phyloP scores from a whole-genome alignment of 768 basidiomycete genomes.

The Xerocomellus chrysenteron region DNA sequence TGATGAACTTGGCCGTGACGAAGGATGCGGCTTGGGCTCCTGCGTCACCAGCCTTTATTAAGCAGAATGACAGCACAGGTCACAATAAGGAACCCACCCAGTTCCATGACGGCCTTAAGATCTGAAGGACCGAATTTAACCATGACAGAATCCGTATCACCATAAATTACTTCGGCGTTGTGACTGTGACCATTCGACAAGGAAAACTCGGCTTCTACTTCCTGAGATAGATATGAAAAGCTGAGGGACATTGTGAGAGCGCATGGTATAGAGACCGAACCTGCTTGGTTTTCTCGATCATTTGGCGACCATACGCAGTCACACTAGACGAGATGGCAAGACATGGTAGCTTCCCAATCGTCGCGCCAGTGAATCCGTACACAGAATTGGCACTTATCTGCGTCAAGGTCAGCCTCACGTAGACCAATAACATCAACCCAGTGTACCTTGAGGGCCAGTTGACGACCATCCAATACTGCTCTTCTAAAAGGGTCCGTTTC shows the following conservation, averaged over 20 bases:
- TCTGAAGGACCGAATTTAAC: constrained; percentile 93
- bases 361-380: constrained; percentile 98
- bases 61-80: neutral
- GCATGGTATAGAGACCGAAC: constrained; percentile 35
- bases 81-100: constrained; percentile 55
- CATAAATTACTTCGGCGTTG: constrained; percentile 94
- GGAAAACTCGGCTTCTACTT: constrained; percentile 87
- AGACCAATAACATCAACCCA: neutral
- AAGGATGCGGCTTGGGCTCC: constrained; percentile 91
- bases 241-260: neutral
- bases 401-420: constrained; percentile 1
- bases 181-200: constrained; percentile 81
- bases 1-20: constrained; percentile 87
- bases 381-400: constrained; percentile 99
- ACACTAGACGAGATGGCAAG: constrained; percentile 92
- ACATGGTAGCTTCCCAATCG: constrained; percentile 95
- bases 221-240: constrained; percentile 34
- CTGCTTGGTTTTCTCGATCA: constrained; percentile 97
- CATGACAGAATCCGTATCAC: constrained; percentile 99
- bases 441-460: constrained; percentile 87
- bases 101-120: constrained; percentile 80
- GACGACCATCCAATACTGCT: constrained; percentile 95
- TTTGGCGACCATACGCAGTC: constrained; percentile 96
- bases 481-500: constrained; percentile 97
- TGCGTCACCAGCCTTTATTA: constrained; percentile 29